Evolutionary conservation across 2,329 filamentous ascomycete species (phyloP).

Genomic region (Talaromyces sp.): DNA sequence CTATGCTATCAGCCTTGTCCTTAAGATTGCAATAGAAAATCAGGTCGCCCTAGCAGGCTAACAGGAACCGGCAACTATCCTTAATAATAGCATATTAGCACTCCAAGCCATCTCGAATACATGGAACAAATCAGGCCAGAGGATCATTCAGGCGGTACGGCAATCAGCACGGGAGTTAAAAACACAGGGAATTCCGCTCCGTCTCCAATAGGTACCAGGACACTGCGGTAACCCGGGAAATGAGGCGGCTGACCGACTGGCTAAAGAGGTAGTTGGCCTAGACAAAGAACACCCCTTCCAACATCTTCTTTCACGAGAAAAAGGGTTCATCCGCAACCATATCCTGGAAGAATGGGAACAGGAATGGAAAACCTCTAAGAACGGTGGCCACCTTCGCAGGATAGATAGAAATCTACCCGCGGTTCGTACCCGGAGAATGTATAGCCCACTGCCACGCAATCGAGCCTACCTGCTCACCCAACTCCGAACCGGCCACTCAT

Average conservation of each 20-base stretch:
- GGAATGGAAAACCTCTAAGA: slow-evolving; percentile 20
- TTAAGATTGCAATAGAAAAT: background rate
- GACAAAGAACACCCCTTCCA: slow-evolving; percentile 19
- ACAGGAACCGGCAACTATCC: slow-evolving; percentile 20
- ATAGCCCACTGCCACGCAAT: slow-evolving; percentile 20
- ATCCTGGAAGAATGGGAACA: slow-evolving; percentile 14
- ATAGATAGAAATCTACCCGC: slow-evolving; percentile 17
- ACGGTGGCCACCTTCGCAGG: slow-evolving; percentile 18
- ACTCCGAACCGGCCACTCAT: slow-evolving; percentile 23
- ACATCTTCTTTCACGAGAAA: slow-evolving; percentile 19
- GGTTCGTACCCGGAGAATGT: slow-evolving; percentile 15
- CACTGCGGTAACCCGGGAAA: slow-evolving; percentile 18
- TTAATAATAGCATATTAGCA: slow-evolving; percentile 23
- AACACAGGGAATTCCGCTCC: slow-evolving; percentile 10
- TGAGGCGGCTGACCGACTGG: slow-evolving; percentile 19
- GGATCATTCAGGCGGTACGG: slow-evolving; percentile 22
- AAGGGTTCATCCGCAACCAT: slow-evolving; percentile 9
- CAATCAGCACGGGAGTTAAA: slow-evolving; percentile 20
- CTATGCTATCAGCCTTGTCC: slow-evolving; percentile 18
- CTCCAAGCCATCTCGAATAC: slow-evolving; percentile 21
- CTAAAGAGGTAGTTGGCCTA: slow-evolving; percentile 13
- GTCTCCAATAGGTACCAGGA: slow-evolving; percentile 20
- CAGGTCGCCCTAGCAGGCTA: background rate
- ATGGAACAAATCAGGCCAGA: slow-evolving; percentile 23
- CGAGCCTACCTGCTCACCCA: slow-evolving; percentile 23